These are phyloP conservation scores for Neurospora discreta DNA, from an alignment of 495 filamentous ascomycete species.

Conservation along the genomic window DNA sequence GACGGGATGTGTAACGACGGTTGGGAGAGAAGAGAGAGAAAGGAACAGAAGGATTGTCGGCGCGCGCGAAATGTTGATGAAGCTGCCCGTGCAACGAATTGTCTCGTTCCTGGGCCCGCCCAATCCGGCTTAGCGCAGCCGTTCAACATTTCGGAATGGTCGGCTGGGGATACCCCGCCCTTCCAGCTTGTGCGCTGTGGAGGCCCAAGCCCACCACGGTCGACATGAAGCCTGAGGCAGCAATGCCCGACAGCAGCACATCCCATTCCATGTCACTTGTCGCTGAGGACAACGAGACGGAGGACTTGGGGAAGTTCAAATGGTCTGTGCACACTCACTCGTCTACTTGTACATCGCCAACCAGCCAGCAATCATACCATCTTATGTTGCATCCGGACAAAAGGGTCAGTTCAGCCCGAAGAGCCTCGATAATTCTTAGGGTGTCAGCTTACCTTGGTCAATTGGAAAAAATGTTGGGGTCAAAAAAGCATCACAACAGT, in stretches of 20 bases:
- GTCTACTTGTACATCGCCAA: not conserved
- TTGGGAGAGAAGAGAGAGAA: not conserved
- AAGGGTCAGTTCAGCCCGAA: not conserved
- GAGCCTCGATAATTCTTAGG: not conserved
- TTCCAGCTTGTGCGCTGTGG: slow-evolving; percentile 11
- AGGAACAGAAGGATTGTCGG: not conserved
- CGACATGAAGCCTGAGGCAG: not conserved
- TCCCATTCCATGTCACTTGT: not conserved
- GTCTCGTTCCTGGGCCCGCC: not conserved
- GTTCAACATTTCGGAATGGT: not conserved
- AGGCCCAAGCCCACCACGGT: not conserved
- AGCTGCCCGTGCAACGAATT: not conserved
- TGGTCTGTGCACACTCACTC: not conserved
- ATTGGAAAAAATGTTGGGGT: not conserved
- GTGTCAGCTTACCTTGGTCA: not conserved
- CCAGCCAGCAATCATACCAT: not conserved
- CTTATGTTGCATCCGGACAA: not conserved
- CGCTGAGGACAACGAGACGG: not conserved
- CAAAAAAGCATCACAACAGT: not conserved
- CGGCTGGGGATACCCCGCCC: not conserved
- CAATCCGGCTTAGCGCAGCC: not conserved
- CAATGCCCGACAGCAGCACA: not conserved
- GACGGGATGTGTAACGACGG: not conserved
- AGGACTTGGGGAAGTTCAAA: not conserved
- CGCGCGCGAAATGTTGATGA: not conserved